Percentiles rank a stretch among this genome's conserved stretches.
Conservation (phyloP, 2,329 filamentous ascomycete species). For the Helicocarpus griseus region DNA sequence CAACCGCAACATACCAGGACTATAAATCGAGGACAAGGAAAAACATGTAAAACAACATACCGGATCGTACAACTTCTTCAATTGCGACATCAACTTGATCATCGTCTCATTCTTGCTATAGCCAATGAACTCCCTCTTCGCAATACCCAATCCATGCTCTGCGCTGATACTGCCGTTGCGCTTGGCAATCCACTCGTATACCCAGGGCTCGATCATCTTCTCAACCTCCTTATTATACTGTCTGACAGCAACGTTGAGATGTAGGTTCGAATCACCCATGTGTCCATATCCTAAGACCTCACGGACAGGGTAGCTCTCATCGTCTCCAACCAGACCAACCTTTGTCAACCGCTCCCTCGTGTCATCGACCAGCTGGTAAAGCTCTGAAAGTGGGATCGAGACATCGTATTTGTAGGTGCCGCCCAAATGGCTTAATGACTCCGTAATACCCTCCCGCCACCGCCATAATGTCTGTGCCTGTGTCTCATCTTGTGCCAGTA, state of each 20-base stretch:
- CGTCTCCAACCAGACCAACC: conserved; percentile 67
- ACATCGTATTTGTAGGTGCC: conserved; percentile 98
- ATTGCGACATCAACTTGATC: conserved; percentile 84
- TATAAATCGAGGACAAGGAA: background rate
- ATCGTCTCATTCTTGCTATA: conserved; percentile 86
- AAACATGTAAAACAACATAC: conserved; percentile 45
- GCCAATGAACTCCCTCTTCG: conserved; percentile 91
- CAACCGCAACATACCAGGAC: conserved; percentile 1
- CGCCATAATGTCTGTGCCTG: conserved; percentile 78
- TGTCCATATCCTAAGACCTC: conserved; percentile 95
- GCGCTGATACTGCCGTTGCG: conserved; percentile 89
- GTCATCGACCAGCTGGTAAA: conserved; percentile 86
- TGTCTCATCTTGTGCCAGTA: conserved; percentile 86
- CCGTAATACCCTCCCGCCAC: conserved; percentile 88
- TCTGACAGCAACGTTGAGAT: conserved; percentile 78
- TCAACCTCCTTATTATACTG: conserved; percentile 83
- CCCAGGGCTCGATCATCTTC: conserved; percentile 79
- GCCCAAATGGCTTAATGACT: conserved; percentile 79
- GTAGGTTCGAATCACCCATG: conserved; percentile 94
- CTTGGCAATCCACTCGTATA: conserved; percentile 93
- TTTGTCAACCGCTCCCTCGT: conserved; percentile 61
- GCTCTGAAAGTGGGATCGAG: conserved; percentile 77
- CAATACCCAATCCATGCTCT: conserved; percentile 86
- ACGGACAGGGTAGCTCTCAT: conserved; percentile 66
- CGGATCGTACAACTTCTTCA: conserved; percentile 90